Evolutionary conservation across 2,329 filamentous ascomycete species (phyloP).

Genomic region (Elsinoe arachidis): DNA sequence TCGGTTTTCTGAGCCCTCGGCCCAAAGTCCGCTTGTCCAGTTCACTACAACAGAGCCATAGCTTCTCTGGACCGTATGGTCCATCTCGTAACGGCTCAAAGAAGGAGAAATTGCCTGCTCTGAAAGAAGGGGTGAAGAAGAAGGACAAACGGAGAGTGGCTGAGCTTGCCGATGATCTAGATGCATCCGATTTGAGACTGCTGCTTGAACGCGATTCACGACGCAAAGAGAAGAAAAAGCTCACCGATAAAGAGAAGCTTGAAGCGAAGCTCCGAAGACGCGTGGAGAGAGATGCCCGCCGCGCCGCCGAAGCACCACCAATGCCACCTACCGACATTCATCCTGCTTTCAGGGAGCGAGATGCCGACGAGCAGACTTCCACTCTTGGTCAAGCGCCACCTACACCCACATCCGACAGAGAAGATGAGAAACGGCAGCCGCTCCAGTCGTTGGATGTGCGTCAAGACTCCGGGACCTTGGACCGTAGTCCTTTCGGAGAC

Average conservation of each 20-base stretch:
- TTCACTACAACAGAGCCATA: conserved; percentile 45
- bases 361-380: background rate
- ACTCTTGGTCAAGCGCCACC: conserved; percentile 5
- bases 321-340: conserved; percentile 26
- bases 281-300: conserved; percentile 48
- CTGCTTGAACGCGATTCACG: conserved; percentile 84
- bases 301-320: conserved; percentile 43
- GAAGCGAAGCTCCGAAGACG: conserved; percentile 56
- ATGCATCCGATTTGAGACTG: conserved; percentile 74
- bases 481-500: conserved; percentile 10
- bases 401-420: conserved; percentile 28
- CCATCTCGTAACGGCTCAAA: conserved; percentile 12
- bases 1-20: conserved; percentile 75
- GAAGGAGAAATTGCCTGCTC: conserved; percentile 28
- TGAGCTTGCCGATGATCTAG: conserved; percentile 72
- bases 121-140: conserved; percentile 19
- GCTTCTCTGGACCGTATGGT: conserved; percentile 25
- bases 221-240: conserved; percentile 64
- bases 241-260: conserved; percentile 57
- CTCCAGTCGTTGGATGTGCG: background rate
- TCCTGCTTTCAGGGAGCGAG: conserved; percentile 25
- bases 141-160: conserved; percentile 56
- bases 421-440: conserved; percentile 23
- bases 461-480: background rate
- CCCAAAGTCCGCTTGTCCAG: conserved; percentile 71